Base-by-base conservation (phyloP, 208 protist species). In the Trypanosoma platydactyli region DNA sequence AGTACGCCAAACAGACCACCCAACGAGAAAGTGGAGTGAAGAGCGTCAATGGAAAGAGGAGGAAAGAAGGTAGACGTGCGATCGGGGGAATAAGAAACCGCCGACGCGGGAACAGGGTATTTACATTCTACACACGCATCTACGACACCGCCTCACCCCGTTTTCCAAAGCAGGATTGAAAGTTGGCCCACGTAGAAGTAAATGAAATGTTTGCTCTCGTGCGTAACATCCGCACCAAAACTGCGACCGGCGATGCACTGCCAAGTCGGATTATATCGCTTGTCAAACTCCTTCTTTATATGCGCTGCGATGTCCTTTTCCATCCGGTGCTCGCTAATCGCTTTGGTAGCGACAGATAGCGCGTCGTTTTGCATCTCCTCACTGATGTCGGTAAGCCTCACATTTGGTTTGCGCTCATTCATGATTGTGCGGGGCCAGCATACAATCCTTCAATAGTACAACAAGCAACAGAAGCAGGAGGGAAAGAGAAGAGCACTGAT, bases 151-250 rank as follows among this genome's bases (percentile, higher is more conserved):
- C 22, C 25, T 62, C 78, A 91, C 25, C 77, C 70, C 0, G 88
- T 84, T 63, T 93, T 96, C 91, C 99, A 99, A 41, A 99, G 85
- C 3, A 99, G 86, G 59, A 99, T 93, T 22, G 98, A 98, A 22
- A 99, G 83, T 77, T 99, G 98, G 11, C 98, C 99, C 42, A 99
- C 79, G 79, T 99, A 99, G 79, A 99, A 99, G 84, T 99, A 99
- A 74, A 99, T 99, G 80, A 99, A 99, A 60, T 95, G 77, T 60
- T 96, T 97, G 45, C 92, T 98, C 77, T 99, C 99, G 78, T 99
- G 98, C 12, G 98, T 99, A 49, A 99, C 98, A 82, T 99, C 99
- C 9, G 98, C 99, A 40, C 98, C 99, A 80, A 99, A 99, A 84
- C 94, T 99, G 51, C 98, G 88, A 41, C 99, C 99, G 24, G 99